These are phyloP conservation scores for Firmiana major DNA, from an alignment of 345 rosid species.

Conservation along the genomic window DNA sequence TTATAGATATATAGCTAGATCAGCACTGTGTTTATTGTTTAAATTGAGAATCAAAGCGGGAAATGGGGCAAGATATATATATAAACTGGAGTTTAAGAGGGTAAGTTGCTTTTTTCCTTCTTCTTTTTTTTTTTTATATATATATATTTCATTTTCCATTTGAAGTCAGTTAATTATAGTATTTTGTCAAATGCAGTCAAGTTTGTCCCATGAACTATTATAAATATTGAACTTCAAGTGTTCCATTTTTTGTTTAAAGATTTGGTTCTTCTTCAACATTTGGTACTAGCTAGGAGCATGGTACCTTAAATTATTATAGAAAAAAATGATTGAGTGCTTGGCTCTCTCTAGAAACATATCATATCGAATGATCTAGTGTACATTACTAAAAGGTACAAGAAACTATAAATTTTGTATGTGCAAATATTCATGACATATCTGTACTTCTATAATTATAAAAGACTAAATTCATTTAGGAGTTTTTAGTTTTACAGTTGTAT, in stretches of 20 bases:
- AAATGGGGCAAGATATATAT: slow-evolving; percentile 15
- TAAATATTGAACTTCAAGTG: not conserved
- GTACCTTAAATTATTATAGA: not conserved
- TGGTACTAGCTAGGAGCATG: not conserved
- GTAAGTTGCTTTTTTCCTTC: slow-evolving; percentile 28
- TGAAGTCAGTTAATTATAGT: not conserved
- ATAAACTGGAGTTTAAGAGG: slow-evolving; percentile 20
- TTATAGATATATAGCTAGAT: slow-evolving; percentile 2
- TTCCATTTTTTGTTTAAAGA: not conserved
- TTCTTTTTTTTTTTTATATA: not conserved
- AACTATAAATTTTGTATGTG: not conserved
- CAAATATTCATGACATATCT: not conserved
- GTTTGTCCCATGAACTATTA: slow-evolving; percentile 20
- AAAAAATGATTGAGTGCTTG: not conserved
- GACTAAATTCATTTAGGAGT: not conserved
- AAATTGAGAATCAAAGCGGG: slow-evolving; percentile 19
- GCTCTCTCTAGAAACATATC: not conserved
- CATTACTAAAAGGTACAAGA: not conserved
- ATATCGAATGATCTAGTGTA: not conserved
- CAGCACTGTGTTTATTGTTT: slow-evolving; percentile 25
- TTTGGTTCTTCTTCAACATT: not conserved
- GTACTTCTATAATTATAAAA: not conserved
- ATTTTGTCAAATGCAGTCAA: slow-evolving; percentile 11
- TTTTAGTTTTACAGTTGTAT: not conserved
- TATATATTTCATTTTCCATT: not conserved